Conservation (phyloP, 805 yeast genomes). For the Blastobotrys americana region DNA sequence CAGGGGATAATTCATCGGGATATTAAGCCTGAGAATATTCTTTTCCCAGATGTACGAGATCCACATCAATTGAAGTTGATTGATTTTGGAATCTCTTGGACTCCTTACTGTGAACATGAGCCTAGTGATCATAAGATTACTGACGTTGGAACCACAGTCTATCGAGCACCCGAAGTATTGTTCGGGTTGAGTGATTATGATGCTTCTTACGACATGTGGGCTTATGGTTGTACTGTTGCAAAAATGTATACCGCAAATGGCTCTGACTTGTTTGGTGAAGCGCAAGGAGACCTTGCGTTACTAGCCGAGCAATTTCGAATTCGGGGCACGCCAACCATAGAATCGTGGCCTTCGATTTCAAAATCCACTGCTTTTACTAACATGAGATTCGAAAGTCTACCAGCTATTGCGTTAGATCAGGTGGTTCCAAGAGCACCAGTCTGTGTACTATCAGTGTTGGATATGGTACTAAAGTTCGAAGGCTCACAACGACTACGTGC, state of each 20-base stretch:
- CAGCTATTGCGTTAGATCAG: neutral
- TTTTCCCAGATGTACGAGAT: constrained; percentile 37
- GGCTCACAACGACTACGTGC: constrained; percentile 9
- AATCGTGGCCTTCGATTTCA: constrained; percentile 20
- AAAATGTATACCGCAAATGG: constrained; percentile 39
- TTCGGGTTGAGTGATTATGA: constrained; percentile 52
- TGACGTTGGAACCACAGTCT: constrained; percentile 58
- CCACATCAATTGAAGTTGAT: constrained; percentile 35
- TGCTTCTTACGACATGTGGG: constrained; percentile 62
- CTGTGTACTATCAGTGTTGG: neutral
- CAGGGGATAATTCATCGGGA: constrained; percentile 33
- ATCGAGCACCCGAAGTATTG: constrained; percentile 68
- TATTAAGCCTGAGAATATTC: constrained; percentile 67
- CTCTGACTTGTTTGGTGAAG: constrained; percentile 35
- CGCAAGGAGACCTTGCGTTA: constrained; percentile 50
- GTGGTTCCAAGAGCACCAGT: constrained; percentile 8
- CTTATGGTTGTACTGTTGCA: constrained; percentile 57
- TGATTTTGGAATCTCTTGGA: constrained; percentile 64
- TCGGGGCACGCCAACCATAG: constrained; percentile 54
- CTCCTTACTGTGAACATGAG: constrained; percentile 39
- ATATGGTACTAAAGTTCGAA: constrained; percentile 11
- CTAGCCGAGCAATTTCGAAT: constrained; percentile 45
- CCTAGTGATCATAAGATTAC: constrained; percentile 29
- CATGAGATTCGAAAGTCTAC: constrained; percentile 13
- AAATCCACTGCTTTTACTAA: constrained; percentile 12